Evolutionary conservation across 73 alveolate genomes (phyloP), one percentile per base, ranked within the genome.

Genomic region (Paramecium biaurelia): DNA sequence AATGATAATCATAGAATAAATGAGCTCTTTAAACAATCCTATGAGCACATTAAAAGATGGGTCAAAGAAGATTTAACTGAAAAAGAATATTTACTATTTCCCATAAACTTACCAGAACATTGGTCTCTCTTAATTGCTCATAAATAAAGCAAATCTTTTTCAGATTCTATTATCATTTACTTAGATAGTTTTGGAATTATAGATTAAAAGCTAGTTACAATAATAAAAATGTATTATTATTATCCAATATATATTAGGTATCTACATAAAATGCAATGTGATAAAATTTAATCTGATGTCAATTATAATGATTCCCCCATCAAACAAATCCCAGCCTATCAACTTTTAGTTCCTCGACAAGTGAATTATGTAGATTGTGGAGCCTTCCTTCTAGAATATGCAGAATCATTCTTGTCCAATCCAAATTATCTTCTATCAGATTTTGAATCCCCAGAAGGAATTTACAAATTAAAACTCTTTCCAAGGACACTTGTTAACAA

Each of bases 361-460:
- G 87, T 82, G 20, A 89, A 89, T 63, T 89, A 89, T 45, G 89
- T 89, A 12, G 94, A 89, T 30, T 89, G 94, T 89, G 94, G 94
- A 35, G 84, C 74, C 12, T 89, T 70, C 41, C 85, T 89, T 1
- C 49, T 89, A 43, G 94, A 89, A 89, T 89, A 89, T 89, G 94
- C 87, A 15, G 94, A 89, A 72, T 70, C 85, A 1, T 89, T 89
- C 26, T 70, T 89, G 26, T 30, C 70, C 24, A 82, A 89, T 47
- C 89, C 90, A 45, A 57, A 85, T 11, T 85, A 85, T 57, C 18
- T 57, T 9, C 8, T 85, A 53, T 28, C 37, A 20, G 70, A 37
- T 21, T 23, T 85, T 12, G 58, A 85, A 32, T 23, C 70, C 20
- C 41, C 37, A 24, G 94, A 89, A 23, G 90, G 87, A 9, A 43